A percentile compares a stretch with the other conserved stretches of the same genome.
Evolutionary conservation across 2,329 filamentous ascomycete species (phyloP).

Genomic region (Neoscytalidium dimidiatum): DNA sequence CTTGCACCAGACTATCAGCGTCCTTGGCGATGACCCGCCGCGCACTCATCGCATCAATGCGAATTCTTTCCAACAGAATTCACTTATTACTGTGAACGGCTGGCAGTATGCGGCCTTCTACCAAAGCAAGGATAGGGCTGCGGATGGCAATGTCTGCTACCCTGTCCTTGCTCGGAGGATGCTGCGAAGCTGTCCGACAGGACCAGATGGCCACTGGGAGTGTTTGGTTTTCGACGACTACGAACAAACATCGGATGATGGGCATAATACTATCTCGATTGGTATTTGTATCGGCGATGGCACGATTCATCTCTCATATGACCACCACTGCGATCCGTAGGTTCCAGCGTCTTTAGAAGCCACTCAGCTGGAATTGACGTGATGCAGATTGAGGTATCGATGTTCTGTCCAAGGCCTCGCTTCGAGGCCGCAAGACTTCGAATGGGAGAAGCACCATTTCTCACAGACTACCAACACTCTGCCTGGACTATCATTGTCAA

Average conservation of each 20-base stretch:
- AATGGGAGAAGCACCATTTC: neutral
- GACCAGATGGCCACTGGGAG: constrained; percentile 41
- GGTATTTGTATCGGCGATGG: constrained; percentile 53
- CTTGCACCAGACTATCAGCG: neutral
- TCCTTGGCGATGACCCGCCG: constrained; percentile 30
- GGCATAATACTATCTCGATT: constrained; percentile 56
- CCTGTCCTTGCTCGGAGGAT: constrained; percentile 50
- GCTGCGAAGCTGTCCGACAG: constrained; percentile 37
- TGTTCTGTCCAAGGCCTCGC: neutral
- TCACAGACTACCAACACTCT: neutral
- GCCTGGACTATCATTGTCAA: neutral
- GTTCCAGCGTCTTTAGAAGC: neutral
- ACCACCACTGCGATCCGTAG: constrained; percentile 43
- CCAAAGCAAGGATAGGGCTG: constrained; percentile 27
- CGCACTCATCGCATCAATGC: constrained; percentile 46
- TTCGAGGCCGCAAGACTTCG: neutral
- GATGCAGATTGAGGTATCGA: neutral
- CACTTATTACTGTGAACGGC: constrained; percentile 48
- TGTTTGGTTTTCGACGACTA: constrained; percentile 53
- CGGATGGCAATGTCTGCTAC: constrained; percentile 36
- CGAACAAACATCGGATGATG: constrained; percentile 52
- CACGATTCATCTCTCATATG: constrained; percentile 56
- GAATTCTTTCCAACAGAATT: constrained; percentile 53
- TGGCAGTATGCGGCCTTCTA: constrained; percentile 56
- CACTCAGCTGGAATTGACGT: neutral